Percentiles rank a stretch among this genome's conserved stretches.
Evolutionary conservation across 257 asterid genomes (phyloP).

Genomic region (Solanum acaule): DNA sequence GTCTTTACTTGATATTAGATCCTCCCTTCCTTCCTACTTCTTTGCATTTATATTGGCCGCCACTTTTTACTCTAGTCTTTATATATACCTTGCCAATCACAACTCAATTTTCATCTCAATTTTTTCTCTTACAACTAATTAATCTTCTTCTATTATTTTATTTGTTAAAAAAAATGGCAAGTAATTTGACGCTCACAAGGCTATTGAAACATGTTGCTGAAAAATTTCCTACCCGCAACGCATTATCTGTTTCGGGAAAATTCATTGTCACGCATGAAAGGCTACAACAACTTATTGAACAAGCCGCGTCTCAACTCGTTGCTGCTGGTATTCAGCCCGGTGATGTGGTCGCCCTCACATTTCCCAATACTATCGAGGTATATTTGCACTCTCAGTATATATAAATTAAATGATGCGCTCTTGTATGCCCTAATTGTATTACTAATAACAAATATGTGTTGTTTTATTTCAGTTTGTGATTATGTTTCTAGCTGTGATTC

Average conservation of each 20-base stretch:
- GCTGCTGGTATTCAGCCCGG: slow-evolving; percentile 80
- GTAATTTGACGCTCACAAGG: slow-evolving; percentile 49
- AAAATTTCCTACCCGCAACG: slow-evolving; percentile 47
- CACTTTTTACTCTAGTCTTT: neutral
- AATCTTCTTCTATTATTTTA: neutral
- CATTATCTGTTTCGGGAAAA: slow-evolving; percentile 60
- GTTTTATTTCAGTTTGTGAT: slow-evolving; percentile 55
- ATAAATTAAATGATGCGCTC: neutral
- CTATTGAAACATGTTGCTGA: slow-evolving; percentile 45
- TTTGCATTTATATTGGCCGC: neutral
- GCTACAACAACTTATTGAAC: slow-evolving; percentile 52
- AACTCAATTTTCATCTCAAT: neutral
- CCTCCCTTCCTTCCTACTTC: neutral
- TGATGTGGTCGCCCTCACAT: slow-evolving; percentile 86
- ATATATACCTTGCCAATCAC: neutral
- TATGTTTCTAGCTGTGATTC: slow-evolving; percentile 76
- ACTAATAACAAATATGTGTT: neutral
- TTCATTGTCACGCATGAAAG: slow-evolving; percentile 56
- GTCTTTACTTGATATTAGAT: neutral
- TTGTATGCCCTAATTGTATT: neutral
- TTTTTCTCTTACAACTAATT: neutral
- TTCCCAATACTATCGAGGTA: slow-evolving; percentile 89
- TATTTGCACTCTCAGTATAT: neutral
- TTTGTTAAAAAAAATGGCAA: neutral
- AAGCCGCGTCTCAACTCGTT: slow-evolving; percentile 60